Conservation (phyloP, 768 basidiomycete species). For the Clavulina sp. region DNA sequence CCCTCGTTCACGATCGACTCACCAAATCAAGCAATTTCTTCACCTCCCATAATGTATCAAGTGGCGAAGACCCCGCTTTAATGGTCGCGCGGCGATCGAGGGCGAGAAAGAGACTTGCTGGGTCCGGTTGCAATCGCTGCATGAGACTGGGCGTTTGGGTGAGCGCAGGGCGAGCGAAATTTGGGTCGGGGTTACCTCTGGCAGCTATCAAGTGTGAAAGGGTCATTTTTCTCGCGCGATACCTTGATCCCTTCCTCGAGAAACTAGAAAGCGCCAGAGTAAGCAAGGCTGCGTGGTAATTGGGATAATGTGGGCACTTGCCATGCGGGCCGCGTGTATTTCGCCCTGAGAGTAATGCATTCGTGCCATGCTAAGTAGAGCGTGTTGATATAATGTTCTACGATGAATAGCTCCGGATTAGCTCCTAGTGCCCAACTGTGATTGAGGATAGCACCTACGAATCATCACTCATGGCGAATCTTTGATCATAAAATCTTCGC, state of each 20-base stretch:
- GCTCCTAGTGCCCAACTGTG: neutral
- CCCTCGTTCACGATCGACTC: neutral
- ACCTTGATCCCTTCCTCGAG: slow-evolving; percentile 61
- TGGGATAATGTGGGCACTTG: slow-evolving; percentile 14
- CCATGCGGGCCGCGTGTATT: slow-evolving; percentile 49
- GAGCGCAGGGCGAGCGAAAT: neutral
- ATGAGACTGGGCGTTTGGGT: slow-evolving; percentile 31
- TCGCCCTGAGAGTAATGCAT: slow-evolving; percentile 62
- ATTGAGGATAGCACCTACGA: slow-evolving; percentile 34
- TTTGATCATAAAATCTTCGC: slow-evolving; percentile 69
- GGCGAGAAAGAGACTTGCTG: slow-evolving; percentile 28
- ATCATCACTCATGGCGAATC: slow-evolving; percentile 62
- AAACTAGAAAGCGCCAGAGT: slow-evolving; percentile 27
- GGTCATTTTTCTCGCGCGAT: slow-evolving; percentile 57
- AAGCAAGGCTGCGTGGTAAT: neutral
- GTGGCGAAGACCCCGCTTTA: slow-evolving; percentile 56
- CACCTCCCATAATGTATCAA: slow-evolving; percentile 61
- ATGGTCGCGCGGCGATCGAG: slow-evolving; percentile 40
- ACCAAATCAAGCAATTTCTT: slow-evolving; percentile 50
- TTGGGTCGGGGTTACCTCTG: slow-evolving; percentile 33
- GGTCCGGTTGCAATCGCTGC: slow-evolving; percentile 44
- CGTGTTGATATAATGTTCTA: slow-evolving; percentile 66
- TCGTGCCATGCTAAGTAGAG: slow-evolving; percentile 55
- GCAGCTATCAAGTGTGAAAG: slow-evolving; percentile 57
- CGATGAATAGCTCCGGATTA: neutral